phyloP scores from a whole-genome alignment of 2,329 filamentous ascomycete genomes.

The Nemania sp. region DNA sequence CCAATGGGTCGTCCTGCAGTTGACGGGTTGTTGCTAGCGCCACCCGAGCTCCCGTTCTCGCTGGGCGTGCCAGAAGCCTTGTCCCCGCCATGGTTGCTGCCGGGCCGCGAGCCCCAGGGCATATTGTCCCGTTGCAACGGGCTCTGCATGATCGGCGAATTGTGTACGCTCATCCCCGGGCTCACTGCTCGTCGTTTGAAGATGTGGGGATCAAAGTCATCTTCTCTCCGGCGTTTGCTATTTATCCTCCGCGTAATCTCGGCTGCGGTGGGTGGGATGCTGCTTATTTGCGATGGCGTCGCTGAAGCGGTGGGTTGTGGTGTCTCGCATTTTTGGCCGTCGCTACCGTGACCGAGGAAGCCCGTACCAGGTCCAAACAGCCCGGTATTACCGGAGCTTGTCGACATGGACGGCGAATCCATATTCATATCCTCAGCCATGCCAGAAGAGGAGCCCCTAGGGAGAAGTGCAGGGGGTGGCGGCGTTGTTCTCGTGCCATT shows the following conservation, averaged over 20 bases:
- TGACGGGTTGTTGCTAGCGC: constrained; percentile 34
- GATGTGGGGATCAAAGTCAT: constrained; percentile 87
- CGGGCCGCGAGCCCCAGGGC: constrained; percentile 78
- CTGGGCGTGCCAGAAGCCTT: constrained; percentile 64
- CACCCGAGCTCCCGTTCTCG: constrained; percentile 58
- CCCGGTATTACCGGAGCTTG: constrained; percentile 52
- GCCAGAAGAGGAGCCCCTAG: constrained; percentile 68
- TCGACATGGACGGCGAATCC: constrained; percentile 71
- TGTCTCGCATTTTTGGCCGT: constrained; percentile 53
- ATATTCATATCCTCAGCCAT: constrained; percentile 78
- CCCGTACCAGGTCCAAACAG: constrained; percentile 49
- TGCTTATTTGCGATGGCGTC: constrained; percentile 49
- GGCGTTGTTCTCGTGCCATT: constrained; percentile 59
- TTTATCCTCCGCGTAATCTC: constrained; percentile 84
- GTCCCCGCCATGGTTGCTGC: constrained; percentile 68
- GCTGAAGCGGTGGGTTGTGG: constrained; percentile 52
- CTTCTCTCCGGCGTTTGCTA: constrained; percentile 86
- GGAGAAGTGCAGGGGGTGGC: constrained; percentile 74
- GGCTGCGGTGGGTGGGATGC: constrained; percentile 71
- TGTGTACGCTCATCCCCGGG: constrained; percentile 90
- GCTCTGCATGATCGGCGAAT: constrained; percentile 88
- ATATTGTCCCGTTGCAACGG: constrained; percentile 78
- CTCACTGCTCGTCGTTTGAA: constrained; percentile 94
- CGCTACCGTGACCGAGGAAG: constrained; percentile 49
- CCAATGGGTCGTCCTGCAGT: constrained; percentile 60